These are phyloP conservation scores for Thermochaetoides thermophila DNA, from an alignment of 495 filamentous ascomycete genomes.

Conservation along the genomic window DNA sequence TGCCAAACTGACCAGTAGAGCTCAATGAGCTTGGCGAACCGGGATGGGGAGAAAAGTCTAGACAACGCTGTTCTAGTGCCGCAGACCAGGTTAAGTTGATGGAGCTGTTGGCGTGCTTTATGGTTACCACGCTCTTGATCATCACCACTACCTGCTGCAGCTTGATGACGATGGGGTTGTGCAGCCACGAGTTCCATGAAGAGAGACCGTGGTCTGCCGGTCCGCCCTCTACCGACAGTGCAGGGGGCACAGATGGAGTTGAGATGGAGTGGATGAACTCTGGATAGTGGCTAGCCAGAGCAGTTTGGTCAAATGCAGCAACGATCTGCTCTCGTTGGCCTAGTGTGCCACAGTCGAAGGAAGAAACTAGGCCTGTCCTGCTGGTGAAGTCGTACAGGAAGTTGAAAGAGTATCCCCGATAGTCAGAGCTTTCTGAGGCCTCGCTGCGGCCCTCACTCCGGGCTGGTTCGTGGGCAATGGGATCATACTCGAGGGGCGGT, in stretches of 20 bases:
- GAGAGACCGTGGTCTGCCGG: background rate
- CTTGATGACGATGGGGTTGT: conserved; percentile 13
- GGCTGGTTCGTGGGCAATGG: background rate
- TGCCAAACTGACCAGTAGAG: conserved; percentile 21
- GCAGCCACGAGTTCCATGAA: conserved; percentile 10
- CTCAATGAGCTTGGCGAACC: conserved; percentile 17
- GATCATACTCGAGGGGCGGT: background rate
- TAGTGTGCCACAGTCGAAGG: conserved; percentile 20
- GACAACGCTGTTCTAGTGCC: conserved; percentile 13
- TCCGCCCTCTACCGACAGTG: background rate
- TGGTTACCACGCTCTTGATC: conserved; percentile 12
- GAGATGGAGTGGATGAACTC: conserved; percentile 1
- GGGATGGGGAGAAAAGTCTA: conserved; percentile 15
- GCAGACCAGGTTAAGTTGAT: conserved; percentile 15
- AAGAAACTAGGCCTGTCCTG: conserved; percentile 15
- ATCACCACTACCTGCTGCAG: conserved; percentile 15
- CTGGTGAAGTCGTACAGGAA: conserved; percentile 20
- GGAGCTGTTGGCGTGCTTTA: conserved; percentile 14
- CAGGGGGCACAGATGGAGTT: background rate
- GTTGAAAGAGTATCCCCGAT: conserved; percentile 12
- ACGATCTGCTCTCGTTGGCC: conserved; percentile 14
- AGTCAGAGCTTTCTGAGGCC: no score
- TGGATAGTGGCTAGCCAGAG: conserved; percentile 3
- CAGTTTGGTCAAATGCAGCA: conserved; percentile 8
- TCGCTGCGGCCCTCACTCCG: no score